A percentile compares a stretch with the other conserved stretches of the same genome.
Conservation (phyloP, 805 yeast genomes). For the Saturnispora sanitii region DNA sequence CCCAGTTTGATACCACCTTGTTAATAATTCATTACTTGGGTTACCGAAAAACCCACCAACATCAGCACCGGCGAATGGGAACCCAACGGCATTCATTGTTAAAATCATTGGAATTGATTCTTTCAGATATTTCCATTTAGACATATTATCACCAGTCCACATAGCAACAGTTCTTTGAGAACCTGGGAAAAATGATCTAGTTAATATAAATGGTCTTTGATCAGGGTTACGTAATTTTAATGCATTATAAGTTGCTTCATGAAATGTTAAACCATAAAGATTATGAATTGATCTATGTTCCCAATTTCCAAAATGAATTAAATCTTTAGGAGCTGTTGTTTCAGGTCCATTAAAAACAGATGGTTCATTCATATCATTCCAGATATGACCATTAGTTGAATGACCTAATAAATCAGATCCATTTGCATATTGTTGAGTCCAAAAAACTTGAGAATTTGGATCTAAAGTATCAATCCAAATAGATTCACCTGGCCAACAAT, state of each 20-base stretch:
- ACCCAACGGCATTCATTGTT: constrained; percentile 71
- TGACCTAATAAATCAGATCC: constrained; percentile 37
- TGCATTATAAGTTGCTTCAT: constrained; percentile 69
- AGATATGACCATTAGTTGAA: constrained; percentile 62
- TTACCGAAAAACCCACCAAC: constrained; percentile 95
- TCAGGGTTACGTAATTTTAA: constrained; percentile 39
- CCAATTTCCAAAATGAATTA: constrained; percentile 66
- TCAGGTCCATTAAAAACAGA: constrained; percentile 94
- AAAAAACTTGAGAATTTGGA: constrained; percentile 47
- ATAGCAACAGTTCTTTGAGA: constrained; percentile 85
- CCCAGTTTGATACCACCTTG: constrained; percentile 95
- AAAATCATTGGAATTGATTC: constrained; percentile 81
- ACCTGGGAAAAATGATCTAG: constrained; percentile 83
- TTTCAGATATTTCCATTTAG: constrained; percentile 80
- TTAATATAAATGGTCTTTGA: constrained; percentile 76
- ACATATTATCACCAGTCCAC: constrained; percentile 98
- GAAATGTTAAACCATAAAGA: constrained; percentile 68
- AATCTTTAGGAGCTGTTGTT: constrained; percentile 77
- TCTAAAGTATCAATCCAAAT: constrained; percentile 85
- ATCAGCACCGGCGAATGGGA: constrained; percentile 93
- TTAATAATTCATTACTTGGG: constrained; percentile 69
- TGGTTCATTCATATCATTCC: constrained; percentile 99
- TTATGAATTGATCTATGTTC: constrained; percentile 93
- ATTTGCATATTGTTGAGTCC: constrained; percentile 45
- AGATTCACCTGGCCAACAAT: constrained; percentile 98